Conservation (phyloP, 257 asterid genomes). For the Ligustrum vulgare region DNA sequence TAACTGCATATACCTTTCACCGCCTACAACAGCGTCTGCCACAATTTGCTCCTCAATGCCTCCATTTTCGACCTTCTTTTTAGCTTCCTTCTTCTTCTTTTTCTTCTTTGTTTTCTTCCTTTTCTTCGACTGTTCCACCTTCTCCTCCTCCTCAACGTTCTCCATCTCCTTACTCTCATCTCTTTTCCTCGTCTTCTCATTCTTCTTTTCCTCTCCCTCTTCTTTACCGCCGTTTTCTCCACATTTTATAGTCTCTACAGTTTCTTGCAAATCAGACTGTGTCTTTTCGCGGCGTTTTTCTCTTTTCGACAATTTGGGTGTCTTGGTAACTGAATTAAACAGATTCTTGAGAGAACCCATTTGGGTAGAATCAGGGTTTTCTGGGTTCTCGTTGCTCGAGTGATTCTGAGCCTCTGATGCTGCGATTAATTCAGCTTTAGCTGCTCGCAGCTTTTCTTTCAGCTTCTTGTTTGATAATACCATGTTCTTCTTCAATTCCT, state of each 20-base stretch:
- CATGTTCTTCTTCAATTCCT: slow-evolving; percentile 32
- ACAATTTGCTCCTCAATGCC: slow-evolving; percentile 34
- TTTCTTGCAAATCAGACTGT: slow-evolving; percentile 30
- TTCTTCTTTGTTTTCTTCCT: slow-evolving; percentile 34
- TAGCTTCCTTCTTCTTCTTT: slow-evolving; percentile 26
- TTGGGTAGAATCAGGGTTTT: slow-evolving; percentile 21
- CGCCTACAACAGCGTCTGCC: slow-evolving; percentile 24
- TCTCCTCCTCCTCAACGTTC: slow-evolving; percentile 34
- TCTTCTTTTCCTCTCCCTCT: slow-evolving; percentile 23
- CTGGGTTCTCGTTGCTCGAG: slow-evolving; percentile 11
- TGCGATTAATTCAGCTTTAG: slow-evolving; percentile 51
- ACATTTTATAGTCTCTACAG: slow-evolving; percentile 20
- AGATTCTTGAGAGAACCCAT: slow-evolving; percentile 19
- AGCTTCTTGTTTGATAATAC: slow-evolving; percentile 83
- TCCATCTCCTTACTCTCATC: slow-evolving; percentile 34
- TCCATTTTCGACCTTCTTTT: slow-evolving; percentile 23
- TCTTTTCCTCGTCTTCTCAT: slow-evolving; percentile 44
- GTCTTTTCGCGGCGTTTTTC: slow-evolving; percentile 53
- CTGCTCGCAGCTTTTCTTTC: slow-evolving; percentile 71
- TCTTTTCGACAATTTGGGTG: slow-evolving; percentile 49
- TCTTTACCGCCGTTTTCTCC: slow-evolving; percentile 26
- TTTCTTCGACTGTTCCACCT: slow-evolving; percentile 30
- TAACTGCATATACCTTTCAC: slow-evolving; percentile 36
- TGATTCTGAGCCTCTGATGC: slow-evolving; percentile 39
- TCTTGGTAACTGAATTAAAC: slow-evolving; percentile 25